Evolutionary conservation across 2,329 filamentous ascomycete genomes (phyloP).

Genomic region (Ascochyta fabae): DNA sequence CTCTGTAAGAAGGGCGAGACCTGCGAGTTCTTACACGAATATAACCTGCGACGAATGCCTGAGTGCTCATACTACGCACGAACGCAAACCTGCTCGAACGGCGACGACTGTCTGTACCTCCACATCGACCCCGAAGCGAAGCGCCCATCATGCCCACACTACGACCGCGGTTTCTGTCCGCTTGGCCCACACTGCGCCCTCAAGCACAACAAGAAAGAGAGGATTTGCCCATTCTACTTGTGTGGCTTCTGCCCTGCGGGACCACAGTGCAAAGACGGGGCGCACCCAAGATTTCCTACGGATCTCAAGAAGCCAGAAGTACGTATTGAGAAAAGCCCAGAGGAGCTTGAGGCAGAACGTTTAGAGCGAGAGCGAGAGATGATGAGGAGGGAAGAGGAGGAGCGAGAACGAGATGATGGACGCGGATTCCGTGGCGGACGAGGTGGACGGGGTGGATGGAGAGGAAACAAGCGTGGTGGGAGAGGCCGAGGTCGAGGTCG

Average conservation of each 20-base stretch:
- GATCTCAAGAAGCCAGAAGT: conserved; percentile 67
- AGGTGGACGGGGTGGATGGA: conserved; percentile 44
- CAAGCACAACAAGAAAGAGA: conserved; percentile 79
- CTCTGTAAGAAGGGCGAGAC: conserved; percentile 96
- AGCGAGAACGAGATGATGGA: conserved; percentile 48
- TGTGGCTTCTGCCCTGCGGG: conserved; percentile 95
- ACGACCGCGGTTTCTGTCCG: conserved; percentile 93
- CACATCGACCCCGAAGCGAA: conserved; percentile 85
- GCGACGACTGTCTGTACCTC: conserved; percentile 93
- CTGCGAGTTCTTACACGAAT: conserved; percentile 98
- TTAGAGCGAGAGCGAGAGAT: conserved; percentile 57
- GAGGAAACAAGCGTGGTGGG: conserved; percentile 42
- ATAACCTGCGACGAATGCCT: conserved; percentile 97
- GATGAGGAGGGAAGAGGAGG: conserved; percentile 50
- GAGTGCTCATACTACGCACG: conserved; percentile 97
- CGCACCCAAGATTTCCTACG: conserved; percentile 82
- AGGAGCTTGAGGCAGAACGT: conserved; percentile 69
- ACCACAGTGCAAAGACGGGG: conserved; percentile 74
- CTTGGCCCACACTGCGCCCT: conserved; percentile 86
- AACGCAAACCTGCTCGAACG: conserved; percentile 94
- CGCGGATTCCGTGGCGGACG: conserved; percentile 40
- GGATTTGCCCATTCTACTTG: conserved; percentile 83
- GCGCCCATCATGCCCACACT: conserved; percentile 70
- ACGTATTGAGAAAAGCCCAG: conserved; percentile 73
- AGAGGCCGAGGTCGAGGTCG: conserved; percentile 34